Evolutionary conservation across 495 filamentous ascomycete genomes (phyloP).

Genomic region (Penicillium soppii): DNA sequence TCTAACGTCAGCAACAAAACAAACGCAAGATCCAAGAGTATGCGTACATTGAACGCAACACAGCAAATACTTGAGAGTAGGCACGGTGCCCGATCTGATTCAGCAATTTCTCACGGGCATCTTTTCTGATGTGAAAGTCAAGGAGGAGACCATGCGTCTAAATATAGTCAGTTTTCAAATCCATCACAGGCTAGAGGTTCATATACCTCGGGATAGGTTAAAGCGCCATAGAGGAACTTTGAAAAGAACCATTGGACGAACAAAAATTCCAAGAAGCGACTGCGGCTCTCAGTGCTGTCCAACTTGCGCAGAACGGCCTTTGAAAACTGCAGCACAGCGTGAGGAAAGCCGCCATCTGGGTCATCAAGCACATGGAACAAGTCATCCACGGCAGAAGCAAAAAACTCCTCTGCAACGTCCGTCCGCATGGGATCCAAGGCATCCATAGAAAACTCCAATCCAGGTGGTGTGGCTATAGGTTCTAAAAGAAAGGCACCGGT

Average conservation of each 20-base stretch:
- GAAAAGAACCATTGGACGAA: conserved; percentile 91
- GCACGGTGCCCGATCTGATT: conserved; percentile 77
- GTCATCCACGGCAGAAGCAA: conserved; percentile 72
- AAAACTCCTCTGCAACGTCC: conserved; percentile 86
- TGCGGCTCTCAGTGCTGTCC: conserved; percentile 64
- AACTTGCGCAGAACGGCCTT: conserved; percentile 79
- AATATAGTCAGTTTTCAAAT: conserved; percentile 9
- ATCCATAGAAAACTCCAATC: conserved; percentile 41
- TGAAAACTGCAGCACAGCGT: conserved; percentile 76
- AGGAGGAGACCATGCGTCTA: conserved; percentile 83
- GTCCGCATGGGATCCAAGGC: conserved; percentile 66
- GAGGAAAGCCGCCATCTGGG: conserved; percentile 78
- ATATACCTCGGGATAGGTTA: conserved; percentile 87
- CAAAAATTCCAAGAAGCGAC: conserved; percentile 72
- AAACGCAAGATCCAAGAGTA: too few species aligned
- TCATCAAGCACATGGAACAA: conserved; percentile 84
- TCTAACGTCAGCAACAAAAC: too few species aligned
- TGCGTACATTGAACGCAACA: conserved; percentile 50
- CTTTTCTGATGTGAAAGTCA: conserved; percentile 87
- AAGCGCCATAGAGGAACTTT: conserved; percentile 76
- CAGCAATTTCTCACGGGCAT: conserved; percentile 84
- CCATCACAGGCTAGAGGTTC: conserved; percentile 14
- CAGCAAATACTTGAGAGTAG: conserved; percentile 64
- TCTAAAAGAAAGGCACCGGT: conserved; percentile 90
- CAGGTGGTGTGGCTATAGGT: conserved; percentile 58